Percentiles rank a stretch among this genome's conserved stretches.
Evolutionary conservation across 257 asterid species (phyloP).

Genomic region (Nicotiana paniculata): DNA sequence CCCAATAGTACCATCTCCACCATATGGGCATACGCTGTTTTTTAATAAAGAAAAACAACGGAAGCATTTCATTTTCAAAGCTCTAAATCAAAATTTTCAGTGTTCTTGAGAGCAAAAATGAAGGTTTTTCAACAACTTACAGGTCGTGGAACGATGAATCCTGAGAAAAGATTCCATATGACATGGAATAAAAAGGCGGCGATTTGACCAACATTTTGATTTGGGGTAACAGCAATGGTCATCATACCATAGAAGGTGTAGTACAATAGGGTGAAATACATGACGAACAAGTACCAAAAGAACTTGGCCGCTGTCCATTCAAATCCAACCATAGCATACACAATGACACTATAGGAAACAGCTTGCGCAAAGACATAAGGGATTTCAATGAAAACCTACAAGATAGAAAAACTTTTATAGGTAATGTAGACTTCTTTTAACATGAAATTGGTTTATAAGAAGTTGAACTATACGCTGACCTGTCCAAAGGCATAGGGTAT

Average conservation of each 20-base stretch:
- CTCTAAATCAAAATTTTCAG: not conserved
- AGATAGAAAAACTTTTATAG: not conserved
- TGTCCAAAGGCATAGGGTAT: conserved; percentile 75
- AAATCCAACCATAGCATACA: conserved; percentile 62
- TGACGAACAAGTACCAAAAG: conserved; percentile 62
- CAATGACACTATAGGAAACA: conserved; percentile 38
- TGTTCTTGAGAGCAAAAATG: not conserved
- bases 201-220: conserved; percentile 54
- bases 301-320: conserved; percentile 56
- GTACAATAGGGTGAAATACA: conserved; percentile 56
- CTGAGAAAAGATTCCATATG: conserved; percentile 67
- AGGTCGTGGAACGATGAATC: conserved; percentile 63
- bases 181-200: conserved; percentile 47
- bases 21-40: conserved; percentile 64
- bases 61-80: not conserved
- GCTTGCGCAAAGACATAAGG: conserved; percentile 55
- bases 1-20: conserved; percentile 94
- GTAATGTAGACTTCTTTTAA: not conserved
- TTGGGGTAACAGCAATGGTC: conserved; percentile 70
- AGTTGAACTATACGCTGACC: conserved; percentile 22
- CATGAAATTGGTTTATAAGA: not conserved
- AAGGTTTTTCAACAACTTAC: conserved; percentile 32
- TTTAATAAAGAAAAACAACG: not conserved
- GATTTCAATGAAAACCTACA: conserved; percentile 56
- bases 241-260: conserved; percentile 73